Evolutionary conservation across 1,139 yeast species (phyloP), one percentile per base, ranked within the genome.

Genomic region (Suhomyces kunorum): DNA sequence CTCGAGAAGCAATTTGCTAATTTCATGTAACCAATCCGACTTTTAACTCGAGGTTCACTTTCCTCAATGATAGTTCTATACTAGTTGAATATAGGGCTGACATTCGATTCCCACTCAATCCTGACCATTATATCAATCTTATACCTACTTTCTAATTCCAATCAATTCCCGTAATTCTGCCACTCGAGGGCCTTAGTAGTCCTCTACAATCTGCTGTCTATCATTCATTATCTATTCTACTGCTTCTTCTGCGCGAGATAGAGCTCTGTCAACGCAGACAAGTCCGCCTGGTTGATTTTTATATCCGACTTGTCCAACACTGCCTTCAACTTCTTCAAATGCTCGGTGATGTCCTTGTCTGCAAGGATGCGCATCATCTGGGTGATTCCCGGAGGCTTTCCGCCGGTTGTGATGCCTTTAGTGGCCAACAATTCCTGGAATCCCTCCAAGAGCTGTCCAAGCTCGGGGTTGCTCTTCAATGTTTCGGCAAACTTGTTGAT

Each of bases 291-390:
- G 23, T 62, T 52, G 38, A 68, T 54, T 38, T 59, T 53, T 28
- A 70, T 57, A 18, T 66, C 60, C 5, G 66, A 59, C 15, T 55
- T 55, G 24, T 69, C 71, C 38, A 71, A 59, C 25, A 63, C 59
- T 13, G 48, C 51, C 47, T 65, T 64, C 45, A 71, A 57, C 30
- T 56, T 56, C n/a, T 48, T 44, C 27, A 69, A 55, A 31, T 58
- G 55, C 7, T 51, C 58, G 36, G 66, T 61, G n/a, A 71, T 61
- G 13, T 68, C 74, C 44, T 58, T 60, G 42, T 71, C 72, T 32
- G 68, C 54, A 42, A 70, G 56, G 32, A 71, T 55, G 46, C 60
- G 63, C 58, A 71, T 59, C 63, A 71, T 56, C 43, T 66, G 62
- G 42, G 64, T 49, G 55, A 70, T 53, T 13, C 65, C 61, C 4